Evolutionary conservation across 306 rosid genomes (phyloP), one percentile per base, ranked within the genome.

Genomic region (Inga laurina): DNA sequence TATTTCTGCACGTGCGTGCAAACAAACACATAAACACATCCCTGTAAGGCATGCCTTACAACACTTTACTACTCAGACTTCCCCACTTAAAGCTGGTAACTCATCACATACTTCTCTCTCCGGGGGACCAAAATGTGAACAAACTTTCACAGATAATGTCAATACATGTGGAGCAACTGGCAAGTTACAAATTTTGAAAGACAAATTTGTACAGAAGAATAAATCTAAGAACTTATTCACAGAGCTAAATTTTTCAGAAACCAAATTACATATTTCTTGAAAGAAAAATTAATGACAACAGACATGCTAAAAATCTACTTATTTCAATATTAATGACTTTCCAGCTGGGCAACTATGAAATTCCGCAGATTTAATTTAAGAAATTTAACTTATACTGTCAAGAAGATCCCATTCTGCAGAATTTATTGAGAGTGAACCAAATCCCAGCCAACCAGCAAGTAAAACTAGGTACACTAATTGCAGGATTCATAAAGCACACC

Each of bases 341-440:
- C 43, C 43, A 34, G 78, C 21, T 19, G 49, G 67, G 8, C 27
- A 4, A 30, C 9, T 16, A 75, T 4, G 49, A 35, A 75, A 51
- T 59, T 34, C 3, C 8, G 44, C 72, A 59, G 15, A 76, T 41
- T 22, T 24, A 39, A 37, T 11, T 41, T 14, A 32, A 56, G 35
- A 16, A 56, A 56, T n/a, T 37, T 24, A n/a, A 6, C 35, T 37
- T 67, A 10, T 41, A 59, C 8, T 16, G 51, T n/a, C 61, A 30
- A 80, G 21, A 71, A 70, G 65, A 75, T 57, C 52, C 13, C 48
- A 66, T 62, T 77, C 43, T 34, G 65, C 66, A 39, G 49, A 81
- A 72, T 81, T 51, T 59, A 39, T 39, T 39, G 43, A 39, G 56
- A 59, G 32, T 0, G 44, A 77, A 76, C 11, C 39, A 56, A 54